Base-by-base conservation (phyloP, 371 early-diverging fungal species). In the Mortierella polycephala region DNA sequence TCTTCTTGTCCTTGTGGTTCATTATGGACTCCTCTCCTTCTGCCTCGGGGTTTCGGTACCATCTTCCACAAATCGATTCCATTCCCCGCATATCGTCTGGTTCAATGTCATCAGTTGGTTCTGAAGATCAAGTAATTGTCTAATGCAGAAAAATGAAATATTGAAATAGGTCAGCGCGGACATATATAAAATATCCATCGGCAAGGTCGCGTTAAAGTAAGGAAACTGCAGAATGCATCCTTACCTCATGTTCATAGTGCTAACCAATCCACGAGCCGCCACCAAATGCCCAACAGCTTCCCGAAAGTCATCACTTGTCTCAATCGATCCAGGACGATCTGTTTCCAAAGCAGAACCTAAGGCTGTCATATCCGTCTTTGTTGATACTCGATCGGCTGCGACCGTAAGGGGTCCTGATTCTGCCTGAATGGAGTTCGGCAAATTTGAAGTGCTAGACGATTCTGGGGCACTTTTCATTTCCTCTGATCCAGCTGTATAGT, bases 81-180 rank as follows among this genome's bases (percentile, higher is more conserved):
- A 74, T 1, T 23, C 75, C 10, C 58, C 62, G 49, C 50, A 60
- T 5, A 69, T 61, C 7, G 64, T 55, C 23, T 74, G 69, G 18
- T 60, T 68, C 41, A 74, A 12, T 12, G 62, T 54, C 52, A 64
- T 60, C 18, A 74, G 30, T 23, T 65, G 75, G 20, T 45, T 74
- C 65, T 74, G 75, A 14, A 74, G 53, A 30, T 74, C 75, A n/a
- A 52, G 11, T 21, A 74, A 47, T 60, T 74, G 69, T 42, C 75
- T 74, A 69, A 44, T 14, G 18, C 44, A 5, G 30, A 30, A 37
- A n/a, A 18, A 58, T 8, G 13, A 58, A 9, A 30, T 30, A 30
- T 30, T 30, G 30, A 30, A 30, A 30, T 30, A 30, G 30, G 30
- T 30, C 30, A 30, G 30, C 30, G 30, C 4, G 30, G 30, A 30